Evolutionary conservation across 306 rosid species (phyloP).

Genomic region (Macrotyloma uniflorum): DNA sequence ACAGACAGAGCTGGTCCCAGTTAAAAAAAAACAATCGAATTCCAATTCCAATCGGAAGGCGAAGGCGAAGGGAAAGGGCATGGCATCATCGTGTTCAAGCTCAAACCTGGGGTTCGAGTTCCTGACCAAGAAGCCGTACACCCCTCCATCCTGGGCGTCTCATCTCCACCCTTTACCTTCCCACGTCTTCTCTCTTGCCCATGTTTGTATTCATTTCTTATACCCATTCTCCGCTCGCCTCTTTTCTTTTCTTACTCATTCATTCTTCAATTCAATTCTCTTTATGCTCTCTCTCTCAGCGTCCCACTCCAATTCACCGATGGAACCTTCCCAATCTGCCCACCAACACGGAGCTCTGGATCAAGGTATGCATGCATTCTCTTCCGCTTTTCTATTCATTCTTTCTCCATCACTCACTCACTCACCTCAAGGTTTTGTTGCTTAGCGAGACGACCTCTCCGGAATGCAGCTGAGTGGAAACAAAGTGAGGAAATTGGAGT

Average conservation of each 20-base stretch:
- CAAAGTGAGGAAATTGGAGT: slow-evolving; percentile 90
- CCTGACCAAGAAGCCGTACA: slow-evolving; percentile 57
- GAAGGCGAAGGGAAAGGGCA: not conserved
- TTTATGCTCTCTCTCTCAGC: slow-evolving; percentile 39
- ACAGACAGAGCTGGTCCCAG: not conserved
- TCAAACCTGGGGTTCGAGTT: slow-evolving; percentile 35
- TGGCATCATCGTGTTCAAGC: not conserved
- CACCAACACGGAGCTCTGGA: slow-evolving; percentile 70
- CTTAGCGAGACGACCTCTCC: slow-evolving; percentile 82
- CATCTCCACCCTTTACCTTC: slow-evolving; percentile 78
- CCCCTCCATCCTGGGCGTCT: slow-evolving; percentile 88
- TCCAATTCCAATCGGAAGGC: too few relatives aligned
- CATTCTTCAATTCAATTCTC: not conserved
- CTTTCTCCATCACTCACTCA: not conserved
- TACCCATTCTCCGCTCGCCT: not conserved
- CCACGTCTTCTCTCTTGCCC: slow-evolving; percentile 72
- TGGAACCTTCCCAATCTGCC: slow-evolving; percentile 97
- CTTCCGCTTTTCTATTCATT: not conserved
- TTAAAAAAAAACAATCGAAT: not conserved
- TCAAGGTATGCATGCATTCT: slow-evolving; percentile 49
- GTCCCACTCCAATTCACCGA: slow-evolving; percentile 94
- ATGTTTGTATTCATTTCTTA: slow-evolving; percentile 37
- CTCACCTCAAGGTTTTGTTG: not conserved
- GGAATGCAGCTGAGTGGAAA: slow-evolving; percentile 98
- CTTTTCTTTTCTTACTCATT: not conserved